Evolutionary conservation across 2,329 filamentous ascomycete genomes (phyloP).

Genomic region (Aspergillus novofumigatus): DNA sequence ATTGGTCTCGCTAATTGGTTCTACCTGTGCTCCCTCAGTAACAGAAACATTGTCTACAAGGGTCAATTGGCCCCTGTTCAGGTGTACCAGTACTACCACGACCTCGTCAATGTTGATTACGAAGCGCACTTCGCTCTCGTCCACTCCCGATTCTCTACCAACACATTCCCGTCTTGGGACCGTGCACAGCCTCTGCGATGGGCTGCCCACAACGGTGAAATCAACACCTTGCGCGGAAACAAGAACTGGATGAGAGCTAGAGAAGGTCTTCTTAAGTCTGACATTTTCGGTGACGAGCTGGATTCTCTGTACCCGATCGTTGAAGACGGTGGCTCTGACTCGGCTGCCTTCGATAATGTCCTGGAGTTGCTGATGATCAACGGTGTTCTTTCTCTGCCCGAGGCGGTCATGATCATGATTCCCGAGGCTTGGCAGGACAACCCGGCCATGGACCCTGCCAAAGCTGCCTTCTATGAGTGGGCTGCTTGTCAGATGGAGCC

Average conservation of each 20-base stretch:
- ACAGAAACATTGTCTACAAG: slow-evolving; percentile 99
- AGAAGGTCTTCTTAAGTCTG: slow-evolving; percentile 90
- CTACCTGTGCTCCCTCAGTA: slow-evolving; percentile 92
- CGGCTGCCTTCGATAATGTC: slow-evolving; percentile 95
- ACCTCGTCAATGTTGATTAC: slow-evolving; percentile 93
- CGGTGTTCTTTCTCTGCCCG: slow-evolving; percentile 87
- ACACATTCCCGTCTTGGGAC: slow-evolving; percentile 98
- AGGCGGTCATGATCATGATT: slow-evolving; percentile 98
- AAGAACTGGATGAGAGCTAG: slow-evolving; percentile 99
- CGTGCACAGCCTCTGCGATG: slow-evolving; percentile 92
- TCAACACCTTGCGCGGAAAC: slow-evolving; percentile 94
- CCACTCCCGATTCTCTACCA: slow-evolving; percentile 95
- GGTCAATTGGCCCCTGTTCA: slow-evolving; percentile 90
- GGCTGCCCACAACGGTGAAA: slow-evolving; percentile 98
- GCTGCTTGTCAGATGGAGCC: slow-evolving; percentile 98
- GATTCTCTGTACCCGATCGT: slow-evolving; percentile 90
- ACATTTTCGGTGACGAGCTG: slow-evolving; percentile 87
- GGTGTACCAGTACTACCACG: slow-evolving; percentile 97
- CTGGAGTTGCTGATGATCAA: slow-evolving; percentile 92
- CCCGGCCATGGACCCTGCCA: slow-evolving; percentile 83
- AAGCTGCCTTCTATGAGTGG: slow-evolving; percentile 98
- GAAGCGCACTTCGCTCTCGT: slow-evolving; percentile 96
- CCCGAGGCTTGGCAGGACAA: slow-evolving; percentile 98
- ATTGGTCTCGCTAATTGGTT: slow-evolving; percentile 98
- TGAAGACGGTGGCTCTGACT: slow-evolving; percentile 94